Evolutionary conservation across 805 yeast genomes (phyloP).

Genomic region (Lipomyces orientalis): DNA sequence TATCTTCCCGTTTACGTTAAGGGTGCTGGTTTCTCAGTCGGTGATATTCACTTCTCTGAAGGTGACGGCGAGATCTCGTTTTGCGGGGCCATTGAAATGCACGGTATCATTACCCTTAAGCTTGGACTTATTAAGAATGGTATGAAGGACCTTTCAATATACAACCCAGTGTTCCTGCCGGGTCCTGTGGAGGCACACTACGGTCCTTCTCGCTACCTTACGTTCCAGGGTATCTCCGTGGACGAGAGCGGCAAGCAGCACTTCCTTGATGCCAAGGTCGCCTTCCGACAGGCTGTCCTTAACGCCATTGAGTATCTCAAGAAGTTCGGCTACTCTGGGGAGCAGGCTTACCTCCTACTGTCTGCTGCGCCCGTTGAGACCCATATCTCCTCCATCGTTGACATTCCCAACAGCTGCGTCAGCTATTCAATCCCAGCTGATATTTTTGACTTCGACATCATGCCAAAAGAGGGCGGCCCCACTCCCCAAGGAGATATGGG

Average conservation of each 20-base stretch:
- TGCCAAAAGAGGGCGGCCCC: slow-evolving; percentile 39
- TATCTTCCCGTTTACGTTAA: slow-evolving; percentile 55
- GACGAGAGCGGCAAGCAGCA: slow-evolving; percentile 55
- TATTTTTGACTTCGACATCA: slow-evolving; percentile 55
- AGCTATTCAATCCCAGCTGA: slow-evolving; percentile 59
- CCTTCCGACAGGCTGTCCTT: slow-evolving; percentile 57
- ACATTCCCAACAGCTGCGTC: slow-evolving; percentile 59
- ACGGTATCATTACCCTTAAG: slow-evolving; percentile 54
- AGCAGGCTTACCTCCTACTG: slow-evolving; percentile 55
- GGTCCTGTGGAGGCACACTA: slow-evolving; percentile 56
- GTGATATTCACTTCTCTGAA: slow-evolving; percentile 58
- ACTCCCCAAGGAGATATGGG: slow-evolving; percentile 32
- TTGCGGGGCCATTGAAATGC: slow-evolving; percentile 62
- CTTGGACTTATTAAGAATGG: slow-evolving; percentile 53
- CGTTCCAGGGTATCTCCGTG: slow-evolving; percentile 60
- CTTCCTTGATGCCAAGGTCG: slow-evolving; percentile 56
- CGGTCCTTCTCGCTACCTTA: slow-evolving; percentile 56
- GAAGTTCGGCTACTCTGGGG: slow-evolving; percentile 57
- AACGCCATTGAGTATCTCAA: slow-evolving; percentile 57
- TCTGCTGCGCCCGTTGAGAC: slow-evolving; percentile 59
- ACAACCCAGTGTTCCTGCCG: slow-evolving; percentile 55
- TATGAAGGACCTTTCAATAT: slow-evolving; percentile 50
- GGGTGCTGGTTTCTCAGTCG: slow-evolving; percentile 57
- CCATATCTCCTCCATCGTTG: slow-evolving; percentile 59
- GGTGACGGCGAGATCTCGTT: slow-evolving; percentile 64